These are phyloP conservation scores for Vigna reflexopilosa DNA, from an alignment of 306 rosid species.

Conservation along the genomic window DNA sequence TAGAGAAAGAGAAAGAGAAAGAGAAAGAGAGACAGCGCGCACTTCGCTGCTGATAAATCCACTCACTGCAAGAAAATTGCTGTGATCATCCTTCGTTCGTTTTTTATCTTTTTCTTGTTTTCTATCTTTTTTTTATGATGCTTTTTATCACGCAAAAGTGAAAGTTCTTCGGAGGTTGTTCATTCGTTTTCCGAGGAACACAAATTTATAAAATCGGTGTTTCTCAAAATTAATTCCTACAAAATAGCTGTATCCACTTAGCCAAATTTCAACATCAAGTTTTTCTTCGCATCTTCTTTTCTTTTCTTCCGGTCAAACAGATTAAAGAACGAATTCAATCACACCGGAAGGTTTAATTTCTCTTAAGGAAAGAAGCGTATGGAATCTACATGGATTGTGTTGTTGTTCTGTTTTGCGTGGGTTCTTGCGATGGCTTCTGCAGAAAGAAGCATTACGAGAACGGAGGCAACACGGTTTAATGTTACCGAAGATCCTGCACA, in stretches of 20 bases:
- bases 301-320: neutral
- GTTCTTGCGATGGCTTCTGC: conserved; percentile 62
- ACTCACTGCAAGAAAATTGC: conserved; percentile 6
- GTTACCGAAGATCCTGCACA: conserved; percentile 38
- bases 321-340: conserved; percentile 6
- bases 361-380: neutral
- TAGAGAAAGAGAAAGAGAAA: neutral
- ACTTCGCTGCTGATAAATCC: neutral
- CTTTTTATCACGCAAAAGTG: conserved; percentile 35
- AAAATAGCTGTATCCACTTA: neutral
- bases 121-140: too few species aligned
- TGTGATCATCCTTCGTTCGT: neutral
- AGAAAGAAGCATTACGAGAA: conserved; percentile 58
- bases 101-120: neutral
- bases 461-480: conserved; percentile 47
- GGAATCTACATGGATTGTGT: conserved; percentile 54
- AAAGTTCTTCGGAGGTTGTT: neutral
- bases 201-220: neutral
- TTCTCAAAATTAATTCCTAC: neutral
- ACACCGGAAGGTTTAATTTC: neutral
- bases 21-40: neutral
- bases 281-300: neutral
- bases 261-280: neutral
- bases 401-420: conserved; percentile 54
- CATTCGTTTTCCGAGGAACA: conserved; percentile 1